These are phyloP conservation scores for Cordyceps cateniannulata DNA, from an alignment of 2,329 filamentous ascomycete species.

Conservation along the genomic window DNA sequence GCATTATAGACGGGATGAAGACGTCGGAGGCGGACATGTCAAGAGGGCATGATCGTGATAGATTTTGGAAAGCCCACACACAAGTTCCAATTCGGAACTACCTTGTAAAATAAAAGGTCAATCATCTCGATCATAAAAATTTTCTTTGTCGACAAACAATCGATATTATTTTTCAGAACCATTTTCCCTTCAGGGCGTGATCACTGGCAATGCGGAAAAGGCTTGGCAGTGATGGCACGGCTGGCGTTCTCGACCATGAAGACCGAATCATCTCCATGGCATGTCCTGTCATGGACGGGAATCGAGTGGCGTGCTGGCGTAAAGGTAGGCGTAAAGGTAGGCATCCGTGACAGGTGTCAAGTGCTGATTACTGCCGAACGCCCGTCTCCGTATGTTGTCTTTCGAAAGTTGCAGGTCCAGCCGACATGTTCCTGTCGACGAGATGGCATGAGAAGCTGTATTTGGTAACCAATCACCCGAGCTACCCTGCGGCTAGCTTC, in stretches of 20 bases:
- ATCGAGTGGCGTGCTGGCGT: not conserved
- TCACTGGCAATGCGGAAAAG: not conserved
- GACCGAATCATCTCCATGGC: not conserved
- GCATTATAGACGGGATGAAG: conserved; percentile 15
- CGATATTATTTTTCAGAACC: not conserved
- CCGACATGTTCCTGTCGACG: not conserved
- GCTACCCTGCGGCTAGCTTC: not conserved
- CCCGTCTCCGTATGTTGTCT: too few relatives aligned
- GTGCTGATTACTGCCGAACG: not conserved
- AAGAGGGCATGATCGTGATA: conserved; percentile 29
- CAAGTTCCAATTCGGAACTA: conserved; percentile 26
- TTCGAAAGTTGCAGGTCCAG: not conserved
- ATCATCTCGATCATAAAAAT: conserved; percentile 31
- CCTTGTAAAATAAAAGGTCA: conserved; percentile 39
- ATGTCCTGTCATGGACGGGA: not conserved
- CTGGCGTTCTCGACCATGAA: not conserved
- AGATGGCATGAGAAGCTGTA: not conserved
- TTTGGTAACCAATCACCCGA: not conserved
- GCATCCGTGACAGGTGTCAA: too few relatives aligned
- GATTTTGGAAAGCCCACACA: conserved; percentile 27
- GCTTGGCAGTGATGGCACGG: not conserved
- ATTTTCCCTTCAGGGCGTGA: not conserved
- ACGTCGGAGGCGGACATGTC: conserved; percentile 21
- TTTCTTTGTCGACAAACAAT: conserved; percentile 20
- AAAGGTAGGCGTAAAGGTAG: too few relatives aligned